Percentiles rank a stretch among this genome's conserved stretches.
These are phyloP conservation scores for Huntiella bhutanensis DNA, from an alignment of 2,329 filamentous ascomycete species.

Conservation along the genomic window DNA sequence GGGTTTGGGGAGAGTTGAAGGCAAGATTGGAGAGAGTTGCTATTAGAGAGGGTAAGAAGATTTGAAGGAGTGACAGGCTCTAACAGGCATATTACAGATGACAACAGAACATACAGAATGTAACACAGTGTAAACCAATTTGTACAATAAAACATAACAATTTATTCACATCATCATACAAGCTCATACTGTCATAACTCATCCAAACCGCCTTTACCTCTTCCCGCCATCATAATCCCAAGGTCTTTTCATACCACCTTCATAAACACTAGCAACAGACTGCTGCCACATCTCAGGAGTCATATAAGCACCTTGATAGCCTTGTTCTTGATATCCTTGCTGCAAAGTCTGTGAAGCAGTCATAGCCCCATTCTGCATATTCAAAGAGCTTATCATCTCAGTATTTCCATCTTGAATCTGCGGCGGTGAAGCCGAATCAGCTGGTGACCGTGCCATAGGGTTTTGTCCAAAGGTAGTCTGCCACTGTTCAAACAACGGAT, in stretches of 20 bases:
- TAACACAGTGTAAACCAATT: neutral
- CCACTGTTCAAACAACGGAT: conserved; percentile 90
- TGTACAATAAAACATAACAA: neutral
- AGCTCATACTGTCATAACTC: neutral
- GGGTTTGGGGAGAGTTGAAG: conserved; percentile 24
- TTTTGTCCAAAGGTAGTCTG: conserved; percentile 64
- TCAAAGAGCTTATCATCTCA: conserved; percentile 4
- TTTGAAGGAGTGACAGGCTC: neutral
- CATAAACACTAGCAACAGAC: conserved; percentile 49
- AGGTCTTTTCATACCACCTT: conserved; percentile 41
- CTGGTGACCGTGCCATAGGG: conserved; percentile 5
- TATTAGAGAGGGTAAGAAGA: conserved; percentile 2
- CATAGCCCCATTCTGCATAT: conserved; percentile 13
- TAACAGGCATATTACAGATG: neutral
- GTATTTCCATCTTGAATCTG: conserved; percentile 3
- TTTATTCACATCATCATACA: neutral
- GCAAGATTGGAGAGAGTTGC: conserved; percentile 16
- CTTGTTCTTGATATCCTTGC: conserved; percentile 11
- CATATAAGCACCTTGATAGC: conserved; percentile 34
- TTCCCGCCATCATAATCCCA: conserved; percentile 35
- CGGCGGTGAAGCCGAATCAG: conserved; percentile 26
- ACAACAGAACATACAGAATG: neutral
- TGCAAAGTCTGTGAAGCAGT: conserved; percentile 22
- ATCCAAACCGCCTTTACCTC: conserved; percentile 6
- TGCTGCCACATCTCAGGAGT: conserved; percentile 59